Conservation (phyloP, 345 rosid species). For the Rhodamnia rubescens region DNA sequence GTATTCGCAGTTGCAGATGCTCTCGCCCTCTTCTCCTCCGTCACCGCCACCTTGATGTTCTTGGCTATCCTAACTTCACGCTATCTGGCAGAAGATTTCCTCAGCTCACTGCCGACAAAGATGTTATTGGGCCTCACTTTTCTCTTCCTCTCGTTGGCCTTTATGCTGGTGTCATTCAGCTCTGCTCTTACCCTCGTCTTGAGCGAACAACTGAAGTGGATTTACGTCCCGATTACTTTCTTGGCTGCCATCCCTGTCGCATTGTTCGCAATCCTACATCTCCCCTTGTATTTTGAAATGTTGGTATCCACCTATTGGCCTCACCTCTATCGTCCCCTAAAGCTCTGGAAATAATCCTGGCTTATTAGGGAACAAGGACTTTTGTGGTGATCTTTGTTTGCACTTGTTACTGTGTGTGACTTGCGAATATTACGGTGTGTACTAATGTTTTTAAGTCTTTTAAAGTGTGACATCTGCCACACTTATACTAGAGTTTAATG, state of each 20-base stretch:
- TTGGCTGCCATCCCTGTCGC: fast-evolving
- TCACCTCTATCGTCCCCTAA: not conserved
- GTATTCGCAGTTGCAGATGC: fast-evolving
- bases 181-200: not conserved
- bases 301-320: not conserved
- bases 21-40: not conserved
- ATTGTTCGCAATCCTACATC: not conserved
- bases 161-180: not conserved
- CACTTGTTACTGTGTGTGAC: not conserved
- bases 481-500: too few relatives aligned
- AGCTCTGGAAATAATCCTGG: not conserved
- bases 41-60: not conserved
- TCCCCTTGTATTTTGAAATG: not conserved
- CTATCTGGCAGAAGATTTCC: not conserved
- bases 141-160: not conserved
- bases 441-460: not conserved
- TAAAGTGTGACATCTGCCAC: not conserved
- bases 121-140: not conserved
- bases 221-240: not conserved
- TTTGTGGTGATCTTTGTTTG: not conserved
- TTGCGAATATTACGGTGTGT: not conserved
- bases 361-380: not conserved
- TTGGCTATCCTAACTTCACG: not conserved
- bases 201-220: fast-evolving
- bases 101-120: not conserved